These are phyloP conservation scores for Talaromyces piceae DNA, from an alignment of 2,329 filamentous ascomycete genomes.

Conservation along the genomic window DNA sequence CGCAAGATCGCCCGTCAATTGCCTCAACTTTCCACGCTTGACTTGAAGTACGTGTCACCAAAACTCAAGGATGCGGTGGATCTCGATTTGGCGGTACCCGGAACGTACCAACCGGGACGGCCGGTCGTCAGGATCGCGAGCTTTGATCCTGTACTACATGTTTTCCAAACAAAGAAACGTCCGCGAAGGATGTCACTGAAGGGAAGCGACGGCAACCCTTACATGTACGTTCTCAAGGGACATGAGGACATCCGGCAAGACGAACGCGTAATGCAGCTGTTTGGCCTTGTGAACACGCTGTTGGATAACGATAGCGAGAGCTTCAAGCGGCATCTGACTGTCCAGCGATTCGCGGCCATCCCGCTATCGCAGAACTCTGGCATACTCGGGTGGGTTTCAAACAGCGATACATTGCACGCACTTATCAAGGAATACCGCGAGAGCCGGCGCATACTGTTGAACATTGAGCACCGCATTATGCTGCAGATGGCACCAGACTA, in stretches of 20 bases:
- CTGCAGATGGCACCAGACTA: conserved; percentile 99
- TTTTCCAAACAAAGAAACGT: conserved; percentile 95
- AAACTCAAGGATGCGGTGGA: conserved; percentile 79
- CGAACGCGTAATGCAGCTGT: conserved; percentile 98
- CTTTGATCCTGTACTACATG: conserved; percentile 81
- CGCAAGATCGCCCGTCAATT: conserved; percentile 88
- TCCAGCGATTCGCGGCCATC: conserved; percentile 94
- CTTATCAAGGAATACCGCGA: conserved; percentile 97
- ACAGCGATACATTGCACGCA: conserved; percentile 94
- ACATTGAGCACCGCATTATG: conserved; percentile 99
- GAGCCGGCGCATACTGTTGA: conserved; percentile 91
- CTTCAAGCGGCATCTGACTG: conserved; percentile 94
- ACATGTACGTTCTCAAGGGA: conserved; percentile 91
- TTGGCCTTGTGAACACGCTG: conserved; percentile 93
- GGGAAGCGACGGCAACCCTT: conserved; percentile 80
- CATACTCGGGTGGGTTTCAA: conserved; percentile 90
- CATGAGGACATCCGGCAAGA: conserved; percentile 99
- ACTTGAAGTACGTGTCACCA: conserved; percentile 94
- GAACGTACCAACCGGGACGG: conserved; percentile 76
- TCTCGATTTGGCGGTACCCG: conserved; percentile 89
- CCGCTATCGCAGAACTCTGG: conserved; percentile 94
- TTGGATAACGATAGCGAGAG: conserved; percentile 89
- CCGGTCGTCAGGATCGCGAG: conserved; percentile 78
- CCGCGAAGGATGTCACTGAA: conserved; percentile 81
- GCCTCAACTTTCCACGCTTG: conserved; percentile 83